A percentile compares a stretch with the other conserved stretches of the same genome.
Evolutionary conservation across 2,329 filamentous ascomycete species (phyloP).

Genomic region (Trichoderma aggressivum): DNA sequence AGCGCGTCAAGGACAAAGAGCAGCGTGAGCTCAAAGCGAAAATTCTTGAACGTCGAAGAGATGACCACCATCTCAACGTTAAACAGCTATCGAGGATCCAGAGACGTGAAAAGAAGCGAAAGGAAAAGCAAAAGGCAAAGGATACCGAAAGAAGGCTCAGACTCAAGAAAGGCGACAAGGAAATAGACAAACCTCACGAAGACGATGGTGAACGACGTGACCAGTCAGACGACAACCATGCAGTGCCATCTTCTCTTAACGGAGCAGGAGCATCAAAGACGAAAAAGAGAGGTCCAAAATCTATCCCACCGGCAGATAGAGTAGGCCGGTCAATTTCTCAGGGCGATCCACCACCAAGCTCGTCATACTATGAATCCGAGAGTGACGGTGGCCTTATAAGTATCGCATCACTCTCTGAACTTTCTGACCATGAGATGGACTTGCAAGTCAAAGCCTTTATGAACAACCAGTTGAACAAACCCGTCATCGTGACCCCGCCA

Average conservation of each 20-base stretch:
- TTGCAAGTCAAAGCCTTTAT: slow-evolving; percentile 28
- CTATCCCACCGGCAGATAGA: slow-evolving; percentile 17
- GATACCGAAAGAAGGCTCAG: slow-evolving; percentile 50
- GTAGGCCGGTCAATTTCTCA: not conserved
- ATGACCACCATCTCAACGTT: slow-evolving; percentile 35
- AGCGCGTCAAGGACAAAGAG: slow-evolving; percentile 40
- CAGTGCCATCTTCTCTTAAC: not conserved
- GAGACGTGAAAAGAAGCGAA: slow-evolving; percentile 52
- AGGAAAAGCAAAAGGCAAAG: slow-evolving; percentile 77
- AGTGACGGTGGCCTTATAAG: slow-evolving; percentile 29
- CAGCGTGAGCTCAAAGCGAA: slow-evolving; percentile 38
- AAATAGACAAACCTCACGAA: not conserved
- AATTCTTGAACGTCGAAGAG: slow-evolving; percentile 40
- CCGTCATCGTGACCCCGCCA: not conserved
- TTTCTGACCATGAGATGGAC: slow-evolving; percentile 41
- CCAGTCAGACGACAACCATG: slow-evolving; percentile 17
- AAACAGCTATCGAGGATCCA: slow-evolving; percentile 36
- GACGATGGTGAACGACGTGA: slow-evolving; percentile 20
- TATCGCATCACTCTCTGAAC: slow-evolving; percentile 36
- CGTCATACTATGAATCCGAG: slow-evolving; percentile 23
- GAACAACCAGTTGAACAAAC: slow-evolving; percentile 11
- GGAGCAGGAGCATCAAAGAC: slow-evolving; percentile 14
- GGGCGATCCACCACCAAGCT: not conserved
- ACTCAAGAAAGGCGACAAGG: not conserved
- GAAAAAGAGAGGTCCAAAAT: slow-evolving; percentile 20